Evolutionary conservation across 2,329 filamentous ascomycete genomes (phyloP), one percentile per base, ranked within the genome.

Genomic region (Aureobasidium sp.): DNA sequence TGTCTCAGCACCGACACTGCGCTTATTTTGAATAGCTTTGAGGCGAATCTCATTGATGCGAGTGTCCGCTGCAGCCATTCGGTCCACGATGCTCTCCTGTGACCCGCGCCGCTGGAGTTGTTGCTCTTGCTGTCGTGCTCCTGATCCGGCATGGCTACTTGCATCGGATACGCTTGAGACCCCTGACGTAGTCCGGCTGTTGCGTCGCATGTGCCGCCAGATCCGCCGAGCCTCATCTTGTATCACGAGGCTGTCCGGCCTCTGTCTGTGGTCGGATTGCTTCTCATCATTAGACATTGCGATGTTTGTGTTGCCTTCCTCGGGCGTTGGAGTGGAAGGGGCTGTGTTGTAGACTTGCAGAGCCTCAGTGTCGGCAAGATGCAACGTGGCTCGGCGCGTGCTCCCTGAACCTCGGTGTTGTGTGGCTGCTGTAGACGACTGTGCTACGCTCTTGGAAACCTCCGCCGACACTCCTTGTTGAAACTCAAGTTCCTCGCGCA

Each of bases 1-100:
- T n/a, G 75, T 76, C 64, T 76, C 75, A 5, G 72, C 72, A 11
- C 75, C 74, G 5, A 77, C 67, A 61, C 72, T 76, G 39, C 75
- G 67, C 64, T 75, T 75, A 61, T 76, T 76, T 58, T 69, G 66
- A 47, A 76, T 48, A 2, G 75, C 75, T 61, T 66, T 66, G n/a
- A 66, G 64, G 37, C 69, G 66, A 48, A 76, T 65, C 54, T 69
- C 69, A 37, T 58, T 30, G 21, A 68, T 37, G 36, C 61, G 59
- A 21, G 55, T 53, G 47, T 66, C 62, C 21, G 59, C 48, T 6
- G 55, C 47, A 25, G 61, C 59, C 27, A 61, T 45, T 27, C 30
- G 11, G 51, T 63, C 48, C 63, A 63, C 36, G 13, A 61, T 39
- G 25, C 58, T 61, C 21, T 61, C 58, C 37, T 61, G 47, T n/a